Percentiles rank a stretch among this genome's conserved stretches.
Evolutionary conservation across 163 green algal species (phyloP).

Genomic region (Picocystis sp.): DNA sequence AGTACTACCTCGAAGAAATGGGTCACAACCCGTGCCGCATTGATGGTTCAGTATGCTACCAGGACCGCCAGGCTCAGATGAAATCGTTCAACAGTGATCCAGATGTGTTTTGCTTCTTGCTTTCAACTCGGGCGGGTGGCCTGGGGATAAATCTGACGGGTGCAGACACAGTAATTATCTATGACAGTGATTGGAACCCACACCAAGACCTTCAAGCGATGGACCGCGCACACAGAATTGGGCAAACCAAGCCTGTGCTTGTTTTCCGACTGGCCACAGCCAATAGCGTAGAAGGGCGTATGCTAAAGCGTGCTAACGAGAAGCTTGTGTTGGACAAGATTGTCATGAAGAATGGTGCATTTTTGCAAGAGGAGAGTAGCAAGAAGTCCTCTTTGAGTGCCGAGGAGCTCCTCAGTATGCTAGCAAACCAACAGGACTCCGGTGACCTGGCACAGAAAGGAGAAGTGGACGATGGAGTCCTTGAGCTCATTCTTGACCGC

Average conservation of each 20-base stretch:
- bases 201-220: conserved; percentile 43
- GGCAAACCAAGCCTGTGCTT: conserved; percentile 55
- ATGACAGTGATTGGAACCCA: conserved; percentile 63
- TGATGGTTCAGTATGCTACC: conserved; percentile 65
- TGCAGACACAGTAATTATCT: conserved; percentile 98
- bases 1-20: conserved; percentile 68
- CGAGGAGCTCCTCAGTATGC: no score
- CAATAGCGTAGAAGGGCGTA: conserved; percentile 82
- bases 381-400: no score
- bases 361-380: no score
- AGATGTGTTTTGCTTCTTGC: conserved; percentile 67
- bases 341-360: no score
- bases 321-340: no score
- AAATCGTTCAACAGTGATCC: conserved; percentile 43
- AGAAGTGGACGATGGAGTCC: no score
- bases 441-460: no score
- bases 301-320: conserved; percentile 16
- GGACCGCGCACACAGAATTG: conserved; percentile 63
- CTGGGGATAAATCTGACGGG: conserved; percentile 95
- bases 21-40: conserved; percentile 61
- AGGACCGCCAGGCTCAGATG: conserved; percentile 40
- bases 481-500: no score
- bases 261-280: conserved; percentile 81
- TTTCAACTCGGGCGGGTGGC: conserved; percentile 87
- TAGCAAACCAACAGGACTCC: no score